These are phyloP conservation scores for Spergularia azorica DNA, from an alignment of 179 eudicot genomes.

Conservation along the genomic window DNA sequence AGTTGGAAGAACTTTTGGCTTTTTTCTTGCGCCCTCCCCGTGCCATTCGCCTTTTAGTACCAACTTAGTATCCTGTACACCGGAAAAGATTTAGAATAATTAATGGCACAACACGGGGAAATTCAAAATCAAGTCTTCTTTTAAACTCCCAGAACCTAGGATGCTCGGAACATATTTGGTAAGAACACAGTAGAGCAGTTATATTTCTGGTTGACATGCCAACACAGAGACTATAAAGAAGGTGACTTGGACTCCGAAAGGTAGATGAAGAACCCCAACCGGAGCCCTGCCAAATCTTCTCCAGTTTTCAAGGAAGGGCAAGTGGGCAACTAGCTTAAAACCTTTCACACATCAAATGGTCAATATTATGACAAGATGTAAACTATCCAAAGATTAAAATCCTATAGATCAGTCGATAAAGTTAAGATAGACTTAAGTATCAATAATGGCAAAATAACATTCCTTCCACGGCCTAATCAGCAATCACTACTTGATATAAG, in stretches of 20 bases:
- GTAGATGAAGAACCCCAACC: neutral
- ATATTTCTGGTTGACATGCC: neutral
- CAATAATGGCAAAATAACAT: neutral
- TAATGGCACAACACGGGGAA: neutral
- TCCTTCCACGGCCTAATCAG: neutral
- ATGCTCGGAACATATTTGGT: neutral
- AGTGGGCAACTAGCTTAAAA: neutral
- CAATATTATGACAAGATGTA: neutral
- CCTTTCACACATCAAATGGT: neutral
- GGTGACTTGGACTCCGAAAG: neutral
- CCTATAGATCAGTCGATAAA: neutral
- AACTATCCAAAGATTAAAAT: neutral
- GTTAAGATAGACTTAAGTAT: neutral
- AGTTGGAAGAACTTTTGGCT: slow-evolving; percentile 28
- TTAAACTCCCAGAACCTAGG: neutral
- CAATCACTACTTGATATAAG: neutral
- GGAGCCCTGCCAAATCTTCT: neutral
- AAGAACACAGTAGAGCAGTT: neutral
- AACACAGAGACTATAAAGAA: neutral
- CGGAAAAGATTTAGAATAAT: slow-evolving; percentile 5
- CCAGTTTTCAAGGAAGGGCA: neutral
- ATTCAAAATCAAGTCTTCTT: neutral
- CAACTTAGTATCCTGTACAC: slow-evolving; percentile 8
- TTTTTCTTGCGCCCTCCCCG: slow-evolving; percentile 25
- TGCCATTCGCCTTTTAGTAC: slow-evolving; percentile 28